These are phyloP conservation scores for Tilletia walkeri DNA, from an alignment of 1,284 basidiomycete species.

Conservation along the genomic window DNA sequence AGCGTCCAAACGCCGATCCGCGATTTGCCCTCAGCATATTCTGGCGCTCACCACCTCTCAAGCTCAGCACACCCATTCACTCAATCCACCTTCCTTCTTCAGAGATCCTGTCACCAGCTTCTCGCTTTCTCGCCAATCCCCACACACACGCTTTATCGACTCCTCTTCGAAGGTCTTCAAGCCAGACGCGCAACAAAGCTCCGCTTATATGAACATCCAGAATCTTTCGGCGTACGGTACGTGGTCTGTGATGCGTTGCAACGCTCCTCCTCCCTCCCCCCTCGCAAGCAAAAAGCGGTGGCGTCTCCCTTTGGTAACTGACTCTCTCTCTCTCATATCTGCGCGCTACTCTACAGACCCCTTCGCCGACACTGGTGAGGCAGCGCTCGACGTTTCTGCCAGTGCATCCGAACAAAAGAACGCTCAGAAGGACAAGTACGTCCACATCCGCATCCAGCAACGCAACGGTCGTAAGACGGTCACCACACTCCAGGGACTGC, in stretches of 20 bases:
- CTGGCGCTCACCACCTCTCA: too few relatives aligned
- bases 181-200: slow-evolving; percentile 4
- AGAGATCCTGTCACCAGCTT: too few relatives aligned
- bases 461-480: slow-evolving; percentile 98
- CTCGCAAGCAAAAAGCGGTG: neutral
- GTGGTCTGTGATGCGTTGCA: slow-evolving; percentile 7
- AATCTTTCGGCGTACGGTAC: slow-evolving; percentile 55
- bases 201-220: slow-evolving; percentile 54
- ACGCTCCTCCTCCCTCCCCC: neutral
- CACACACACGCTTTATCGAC: neutral
- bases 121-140: neutral
- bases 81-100: too few relatives aligned
- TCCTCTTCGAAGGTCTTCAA: neutral
- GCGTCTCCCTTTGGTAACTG: slow-evolving; percentile 1
- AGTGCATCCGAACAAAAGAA: slow-evolving; percentile 29
- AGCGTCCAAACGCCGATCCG: too few relatives aligned
- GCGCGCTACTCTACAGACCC: slow-evolving; percentile 34
- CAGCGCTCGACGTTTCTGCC: slow-evolving; percentile 25
- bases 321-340: neutral
- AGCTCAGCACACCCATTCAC: too few relatives aligned
- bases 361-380: slow-evolving; percentile 56
- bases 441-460: slow-evolving; percentile 78
- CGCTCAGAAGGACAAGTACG: slow-evolving; percentile 52
- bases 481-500: slow-evolving; percentile 95
- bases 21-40: too few relatives aligned